Base-by-base conservation (phyloP, 1,139 yeast species). In the Torulaspora pretoriensis region DNA sequence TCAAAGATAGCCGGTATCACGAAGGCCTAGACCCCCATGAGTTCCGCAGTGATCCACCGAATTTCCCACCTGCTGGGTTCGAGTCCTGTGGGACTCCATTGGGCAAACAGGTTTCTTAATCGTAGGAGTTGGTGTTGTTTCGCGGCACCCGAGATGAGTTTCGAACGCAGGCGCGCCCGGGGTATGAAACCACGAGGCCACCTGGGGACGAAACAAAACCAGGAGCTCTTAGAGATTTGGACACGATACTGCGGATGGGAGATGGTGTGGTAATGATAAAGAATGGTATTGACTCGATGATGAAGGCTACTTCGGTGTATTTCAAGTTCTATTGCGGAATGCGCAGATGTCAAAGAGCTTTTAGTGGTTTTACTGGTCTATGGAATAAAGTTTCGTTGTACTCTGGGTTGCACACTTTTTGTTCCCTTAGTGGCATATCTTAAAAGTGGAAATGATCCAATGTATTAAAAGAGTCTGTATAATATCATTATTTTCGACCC, bases 11-110 rank as follows among this genome's bases (percentile, higher is more conserved):
- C 29, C 48, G 45, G 48, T 33, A 2, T n/a, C 31, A 28, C 12
- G 39, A 24, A 35, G 23, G 25, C 24, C 9, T 22, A 16, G 23
- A n/a, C 29, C 35, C 19, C 34, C 33, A 8, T 30, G 29, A 29
- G 48, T 41, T 41, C 55, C 59, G 55, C 56, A 49, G 64, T 53
- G 61, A 54, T 63, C 50, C 67, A 63, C 67, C 67, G 67, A 63
- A 63, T 63, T 63, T 63, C 67, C 67, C 67, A 61, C 67, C 66
- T 63, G 67, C 55, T 46, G 19, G 4, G 12, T 34, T 29, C 35
- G 40, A 40, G 37, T 25, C 33, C 9, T 14, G 14, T n/a, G 14
- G 6, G 31, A 33, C 37, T 40, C 46, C 37, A 12, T 38, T 22
- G 16, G 46, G 22, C 25, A 38, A 52, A 47, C 61, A 57, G 61